Base-by-base conservation (phyloP, 1,284 basidiomycete species). In the Xanthoconium separans region DNA sequence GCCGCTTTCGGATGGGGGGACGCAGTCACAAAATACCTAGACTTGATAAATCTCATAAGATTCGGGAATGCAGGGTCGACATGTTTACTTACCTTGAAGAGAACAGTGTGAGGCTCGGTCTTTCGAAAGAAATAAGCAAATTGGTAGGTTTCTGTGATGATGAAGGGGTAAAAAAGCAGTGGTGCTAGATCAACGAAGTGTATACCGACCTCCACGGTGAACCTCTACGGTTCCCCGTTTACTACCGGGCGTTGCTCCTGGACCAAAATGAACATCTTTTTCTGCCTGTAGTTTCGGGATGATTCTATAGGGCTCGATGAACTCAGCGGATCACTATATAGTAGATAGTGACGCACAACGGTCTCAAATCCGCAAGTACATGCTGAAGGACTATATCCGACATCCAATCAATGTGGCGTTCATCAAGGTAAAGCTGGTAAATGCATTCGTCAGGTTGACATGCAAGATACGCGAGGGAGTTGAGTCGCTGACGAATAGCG, bases 81-180 rank as follows among this genome's bases (percentile, higher is more conserved):
- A 37, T 0, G 15, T 33, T 41, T 46, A 18, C 56, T 18, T 53
- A 85, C 89, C 78, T 91, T 91, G 59, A 87, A 71, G n/a, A 90
- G 72, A 9, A 91, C 76, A 2, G 85, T 81, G 66, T 91, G 88
- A 15, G 86, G 81, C 54, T 89, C 87, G 3, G 80, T 82, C 65
- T 83, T 84, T n/a, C 87, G 80, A 59, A 91, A 76, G 68, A 91
- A 91, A 65, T 88, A 91, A 44, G 85, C 88, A 64, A 91, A 90
- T 56, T 91, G 89, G 64, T 91, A 91, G 0, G 75, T 78, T 56
- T 89, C 89, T 91, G 59, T 31, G 53, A 46, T 22, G 30, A 16
- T 16, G 27, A 11, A 34, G 49, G 30, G 1, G 42, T 46, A 42
- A 54, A 47, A 41, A 54, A 42, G 24, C 8, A n/a, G 8, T 11